Base-by-base conservation (phyloP, 306 rosid genomes). In the Gillenia trifoliata region DNA sequence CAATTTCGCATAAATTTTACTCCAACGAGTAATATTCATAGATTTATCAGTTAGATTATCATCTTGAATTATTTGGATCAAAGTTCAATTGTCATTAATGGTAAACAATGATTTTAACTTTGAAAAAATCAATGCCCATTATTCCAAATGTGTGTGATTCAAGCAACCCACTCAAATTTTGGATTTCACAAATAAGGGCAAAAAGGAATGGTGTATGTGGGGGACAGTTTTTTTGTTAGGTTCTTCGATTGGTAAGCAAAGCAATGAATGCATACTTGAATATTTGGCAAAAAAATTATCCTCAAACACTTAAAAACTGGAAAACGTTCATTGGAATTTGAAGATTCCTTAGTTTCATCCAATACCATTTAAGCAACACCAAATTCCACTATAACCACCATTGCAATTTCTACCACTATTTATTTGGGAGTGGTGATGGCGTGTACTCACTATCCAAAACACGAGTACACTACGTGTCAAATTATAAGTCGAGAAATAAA, bases 181-280 rank as follows among this genome's bases (percentile, higher is more conserved):
- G 61, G 45, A 30, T 70, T 30, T 59, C 40, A 70, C 64, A 33
- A 22, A n/a, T 31, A 16, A 50, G 10, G 31, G n/a, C 45, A 30
- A 47, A 50, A 50, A 31, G 31, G 74, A 3, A 63, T 10, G 23
- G 13, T 11, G 68, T 68, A 62, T 68, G 79, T 80, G 68, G 76
- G 63, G 26, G 62, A 45, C 66, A 52, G 22, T 59, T 79, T 75
- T 72, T 28, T 68, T 75, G 78, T 67, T 69, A 22, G 26, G 57
- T 77, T 82, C 75, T 61, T 75, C 49, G 23, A 71, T 72, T 82
- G 80, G 80, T 59, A 67, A 72, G 66, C 40, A 79, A 79, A 74
- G 64, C 72, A 67, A 88, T 85, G 75, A 88, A 83, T 77, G 72
- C 76, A 25, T 71, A 1, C 76, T 81, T 83, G 86, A 85, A 87